These are phyloP conservation scores for Olyra latifolia DNA, from an alignment of 176 grass and related monocot genomes.

Conservation along the genomic window DNA sequence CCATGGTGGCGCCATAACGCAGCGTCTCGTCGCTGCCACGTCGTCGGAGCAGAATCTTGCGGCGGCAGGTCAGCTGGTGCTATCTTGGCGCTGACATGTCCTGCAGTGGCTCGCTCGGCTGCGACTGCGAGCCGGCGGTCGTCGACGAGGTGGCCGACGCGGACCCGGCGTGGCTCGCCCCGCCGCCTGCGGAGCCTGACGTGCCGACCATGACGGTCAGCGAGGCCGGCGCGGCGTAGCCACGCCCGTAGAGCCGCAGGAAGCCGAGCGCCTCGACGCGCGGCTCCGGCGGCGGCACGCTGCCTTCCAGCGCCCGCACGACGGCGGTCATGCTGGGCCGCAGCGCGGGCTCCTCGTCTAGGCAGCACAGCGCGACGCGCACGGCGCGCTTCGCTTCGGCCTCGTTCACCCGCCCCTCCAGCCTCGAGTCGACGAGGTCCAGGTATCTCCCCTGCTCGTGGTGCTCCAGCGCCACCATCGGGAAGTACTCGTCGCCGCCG, in stretches of 20 bases:
- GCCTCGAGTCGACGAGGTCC: slow-evolving; percentile 64
- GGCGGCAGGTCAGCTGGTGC: neutral
- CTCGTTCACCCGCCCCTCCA: slow-evolving; percentile 54
- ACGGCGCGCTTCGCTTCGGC: slow-evolving; percentile 54
- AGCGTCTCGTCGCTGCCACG: slow-evolving; percentile 12
- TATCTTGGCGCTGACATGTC: slow-evolving; percentile 59
- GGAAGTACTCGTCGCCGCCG: slow-evolving; percentile 70
- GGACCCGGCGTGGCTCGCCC: neutral
- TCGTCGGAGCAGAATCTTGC: neutral
- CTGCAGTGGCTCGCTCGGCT: slow-evolving; percentile 19
- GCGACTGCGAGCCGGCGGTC: slow-evolving; percentile 2
- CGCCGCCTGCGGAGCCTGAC: neutral
- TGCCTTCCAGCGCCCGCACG: slow-evolving; percentile 71
- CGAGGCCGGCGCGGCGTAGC: slow-evolving; percentile 8
- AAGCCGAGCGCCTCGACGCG: slow-evolving; percentile 59
- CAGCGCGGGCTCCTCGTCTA: slow-evolving; percentile 75
- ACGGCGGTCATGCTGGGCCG: slow-evolving; percentile 73
- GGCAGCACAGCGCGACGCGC: slow-evolving; percentile 68
- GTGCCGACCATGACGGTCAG: neutral
- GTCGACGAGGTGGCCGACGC: slow-evolving; percentile 20
- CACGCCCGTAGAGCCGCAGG: slow-evolving; percentile 75
- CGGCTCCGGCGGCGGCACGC: slow-evolving; percentile 46
- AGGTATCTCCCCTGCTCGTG: slow-evolving; percentile 67
- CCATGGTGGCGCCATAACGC: slow-evolving; percentile 2
- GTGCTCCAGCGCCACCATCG: slow-evolving; percentile 66